Evolutionary conservation across 129 eudicot genomes (phyloP).

Genomic region (Saussurea involucrata): DNA sequence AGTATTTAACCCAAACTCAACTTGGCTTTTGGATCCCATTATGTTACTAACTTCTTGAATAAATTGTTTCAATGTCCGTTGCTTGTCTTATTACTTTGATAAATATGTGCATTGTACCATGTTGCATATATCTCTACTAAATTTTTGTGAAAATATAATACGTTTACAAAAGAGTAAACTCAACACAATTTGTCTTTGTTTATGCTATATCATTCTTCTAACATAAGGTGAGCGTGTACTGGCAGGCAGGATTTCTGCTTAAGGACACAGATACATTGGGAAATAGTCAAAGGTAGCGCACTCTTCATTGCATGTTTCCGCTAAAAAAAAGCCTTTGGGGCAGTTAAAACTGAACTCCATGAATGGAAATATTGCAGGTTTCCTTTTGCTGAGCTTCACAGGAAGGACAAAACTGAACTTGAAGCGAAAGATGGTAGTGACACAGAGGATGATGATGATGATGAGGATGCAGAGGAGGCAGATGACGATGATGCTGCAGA

Average conservation of each 20-base stretch:
- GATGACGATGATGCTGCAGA: constrained; percentile 58
- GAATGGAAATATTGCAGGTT: constrained; percentile 36
- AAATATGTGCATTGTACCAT: neutral
- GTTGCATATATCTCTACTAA: neutral
- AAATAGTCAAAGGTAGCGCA: constrained; percentile 31
- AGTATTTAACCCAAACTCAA: neutral
- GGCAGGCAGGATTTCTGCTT: constrained; percentile 52
- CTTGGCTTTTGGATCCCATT: neutral
- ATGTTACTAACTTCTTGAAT: neutral
- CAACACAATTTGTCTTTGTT: neutral
- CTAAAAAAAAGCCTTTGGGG: neutral
- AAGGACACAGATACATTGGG: constrained; percentile 21
- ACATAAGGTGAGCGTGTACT: constrained; percentile 5
- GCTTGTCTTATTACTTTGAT: neutral
- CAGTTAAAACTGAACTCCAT: neutral
- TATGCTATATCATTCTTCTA: neutral
- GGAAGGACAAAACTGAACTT: constrained; percentile 33
- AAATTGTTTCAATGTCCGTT: neutral
- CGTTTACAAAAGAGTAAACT: neutral
- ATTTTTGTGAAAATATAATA: neutral
- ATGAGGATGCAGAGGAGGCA: constrained; percentile 52
- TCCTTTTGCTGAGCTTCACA: constrained; percentile 49
- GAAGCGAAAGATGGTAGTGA: constrained; percentile 68
- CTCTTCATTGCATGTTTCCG: neutral
- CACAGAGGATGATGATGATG: constrained; percentile 67